phyloP scores from a whole-genome alignment of 176 grass and related monocot species.

The Bothriochloa decipiens region DNA sequence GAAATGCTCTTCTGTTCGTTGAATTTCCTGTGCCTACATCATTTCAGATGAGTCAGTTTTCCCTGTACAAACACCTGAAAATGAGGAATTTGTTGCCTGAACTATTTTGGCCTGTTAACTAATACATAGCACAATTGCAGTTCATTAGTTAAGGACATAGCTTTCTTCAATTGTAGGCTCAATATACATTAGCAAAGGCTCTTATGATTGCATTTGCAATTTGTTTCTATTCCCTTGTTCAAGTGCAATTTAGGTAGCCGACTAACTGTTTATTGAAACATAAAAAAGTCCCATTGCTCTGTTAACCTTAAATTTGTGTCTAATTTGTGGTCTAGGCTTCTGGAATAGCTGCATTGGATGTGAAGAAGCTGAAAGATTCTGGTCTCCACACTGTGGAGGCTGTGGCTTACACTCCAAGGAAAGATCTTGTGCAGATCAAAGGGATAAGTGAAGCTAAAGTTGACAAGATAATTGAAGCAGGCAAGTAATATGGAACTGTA shows the following conservation, averaged over 20 bases:
- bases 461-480: constrained; percentile 97
- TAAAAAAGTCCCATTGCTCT: not conserved
- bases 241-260: not conserved
- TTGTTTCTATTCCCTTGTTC: not conserved
- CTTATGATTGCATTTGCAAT: not conserved
- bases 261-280: not conserved
- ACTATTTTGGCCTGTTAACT: not conserved
- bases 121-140: not conserved
- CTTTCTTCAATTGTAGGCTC: not conserved
- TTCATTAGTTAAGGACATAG: not conserved
- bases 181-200: not conserved
- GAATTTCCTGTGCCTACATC: not conserved
- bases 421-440: constrained; percentile 97
- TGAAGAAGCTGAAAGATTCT: constrained; percentile 95
- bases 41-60: not conserved
- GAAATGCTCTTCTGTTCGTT: constrained; percentile 2
- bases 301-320: not conserved
- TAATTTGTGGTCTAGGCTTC: constrained; percentile 68
- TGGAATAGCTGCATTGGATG: constrained; percentile 88
- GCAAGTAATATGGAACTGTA: constrained; percentile 36
- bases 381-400: constrained; percentile 86
- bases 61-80: not conserved
- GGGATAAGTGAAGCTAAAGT: constrained; percentile 98
- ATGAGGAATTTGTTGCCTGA: constrained; percentile 8
- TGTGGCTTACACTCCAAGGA: constrained; percentile 90